Evolutionary conservation across 768 basidiomycete genomes (phyloP).

Genomic region (Hortiboletus flavorubellus): DNA sequence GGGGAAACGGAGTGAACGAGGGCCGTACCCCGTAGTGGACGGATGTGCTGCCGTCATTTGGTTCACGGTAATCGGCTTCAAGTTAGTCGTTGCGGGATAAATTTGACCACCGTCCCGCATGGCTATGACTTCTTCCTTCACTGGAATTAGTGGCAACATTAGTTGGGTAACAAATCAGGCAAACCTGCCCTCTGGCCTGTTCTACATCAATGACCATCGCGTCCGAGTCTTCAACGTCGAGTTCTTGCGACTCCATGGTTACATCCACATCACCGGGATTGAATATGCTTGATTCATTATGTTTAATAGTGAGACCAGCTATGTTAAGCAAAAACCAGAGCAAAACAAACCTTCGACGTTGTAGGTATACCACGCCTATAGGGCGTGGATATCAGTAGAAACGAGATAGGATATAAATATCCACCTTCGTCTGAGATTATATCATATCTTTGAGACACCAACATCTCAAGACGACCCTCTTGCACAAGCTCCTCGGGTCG

Average conservation of each 20-base stretch:
- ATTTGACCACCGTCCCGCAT: neutral
- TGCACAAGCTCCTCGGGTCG: neutral
- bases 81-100: neutral
- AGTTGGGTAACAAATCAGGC: neutral
- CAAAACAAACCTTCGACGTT: conserved; percentile 6
- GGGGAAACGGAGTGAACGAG: neutral
- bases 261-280: neutral
- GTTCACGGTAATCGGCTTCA: neutral
- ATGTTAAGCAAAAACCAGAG: neutral
- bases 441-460: neutral
- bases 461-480: neutral
- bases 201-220: neutral
- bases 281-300: neutral
- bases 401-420: neutral
- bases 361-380: conserved; percentile 4
- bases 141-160: neutral
- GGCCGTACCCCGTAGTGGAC: neutral
- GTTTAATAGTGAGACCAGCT: neutral
- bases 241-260: neutral
- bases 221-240: neutral
- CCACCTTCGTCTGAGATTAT: neutral
- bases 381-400: neutral
- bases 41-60: neutral
- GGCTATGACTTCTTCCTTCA: neutral
- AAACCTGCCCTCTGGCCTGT: neutral